These are phyloP conservation scores for Rhynchospora tenuis DNA, from an alignment of 176 grass and related monocot genomes.

Conservation along the genomic window DNA sequence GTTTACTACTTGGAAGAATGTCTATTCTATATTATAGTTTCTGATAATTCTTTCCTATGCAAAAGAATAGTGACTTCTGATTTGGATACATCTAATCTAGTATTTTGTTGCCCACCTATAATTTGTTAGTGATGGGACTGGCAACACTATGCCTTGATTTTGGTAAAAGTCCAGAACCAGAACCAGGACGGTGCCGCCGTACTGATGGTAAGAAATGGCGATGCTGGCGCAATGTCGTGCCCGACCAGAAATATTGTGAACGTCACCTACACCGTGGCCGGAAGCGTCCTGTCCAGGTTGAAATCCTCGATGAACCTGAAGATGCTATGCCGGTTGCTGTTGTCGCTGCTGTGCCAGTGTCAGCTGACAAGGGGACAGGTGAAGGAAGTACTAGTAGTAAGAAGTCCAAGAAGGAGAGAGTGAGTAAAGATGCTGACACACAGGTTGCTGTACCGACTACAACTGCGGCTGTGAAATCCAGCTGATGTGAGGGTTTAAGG, in stretches of 20 bases:
- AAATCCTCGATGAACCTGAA: slow-evolving; percentile 19
- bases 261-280: slow-evolving; percentile 48
- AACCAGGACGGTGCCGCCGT: slow-evolving; percentile 40
- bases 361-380: not conserved
- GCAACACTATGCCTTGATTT: slow-evolving; percentile 44
- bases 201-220: slow-evolving; percentile 57
- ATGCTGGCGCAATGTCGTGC: slow-evolving; percentile 47
- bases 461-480: slow-evolving; percentile 16
- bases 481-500: not conserved
- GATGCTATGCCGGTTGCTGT: not conserved
- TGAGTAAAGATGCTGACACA: slow-evolving; percentile 16
- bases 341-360: not conserved
- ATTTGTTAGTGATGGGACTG: slow-evolving; percentile 37
- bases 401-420: slow-evolving; percentile 17
- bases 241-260: slow-evolving; percentile 54
- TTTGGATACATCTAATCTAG: not conserved
- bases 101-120: not conserved
- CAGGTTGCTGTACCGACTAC: slow-evolving; percentile 10
- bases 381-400: slow-evolving; percentile 4
- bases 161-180: slow-evolving; percentile 40
- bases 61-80: not conserved
- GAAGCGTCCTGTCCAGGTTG: slow-evolving; percentile 46
- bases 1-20: not conserved
- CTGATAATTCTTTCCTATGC: not conserved
- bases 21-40: not conserved